Evolutionary conservation across 225 moss, liverwort and hornwort genomes (phyloP).

Genomic region (Sphagnum contortum): DNA sequence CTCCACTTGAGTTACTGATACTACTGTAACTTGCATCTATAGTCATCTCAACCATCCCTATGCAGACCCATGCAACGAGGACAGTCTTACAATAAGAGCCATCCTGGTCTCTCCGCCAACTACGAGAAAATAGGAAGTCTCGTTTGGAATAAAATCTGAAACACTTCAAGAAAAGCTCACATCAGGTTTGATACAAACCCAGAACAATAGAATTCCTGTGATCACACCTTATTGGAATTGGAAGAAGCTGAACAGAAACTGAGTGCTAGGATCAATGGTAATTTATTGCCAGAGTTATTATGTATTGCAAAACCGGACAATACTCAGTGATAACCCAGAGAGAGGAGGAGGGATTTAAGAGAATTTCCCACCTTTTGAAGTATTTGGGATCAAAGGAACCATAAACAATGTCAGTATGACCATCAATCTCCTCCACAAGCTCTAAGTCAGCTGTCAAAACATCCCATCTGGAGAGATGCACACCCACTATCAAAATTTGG

Average conservation of each 20-base stretch:
- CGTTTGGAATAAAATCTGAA: conserved; percentile 56
- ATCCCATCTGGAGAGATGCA: conserved; percentile 50
- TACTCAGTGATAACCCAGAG: background rate
- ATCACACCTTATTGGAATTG: no score
- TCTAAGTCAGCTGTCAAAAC: conserved; percentile 61
- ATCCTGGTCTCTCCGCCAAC: conserved; percentile 73
- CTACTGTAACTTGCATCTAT: no score
- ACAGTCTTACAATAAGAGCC: conserved; percentile 68
- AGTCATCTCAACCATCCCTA: background rate
- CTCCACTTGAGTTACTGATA: no score
- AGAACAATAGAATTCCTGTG: no score
- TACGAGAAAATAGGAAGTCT: conserved; percentile 64
- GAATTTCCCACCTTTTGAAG: conserved; percentile 31
- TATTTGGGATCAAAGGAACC: conserved; percentile 68
- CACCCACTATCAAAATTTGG: conserved; percentile 2
- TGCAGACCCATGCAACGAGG: background rate
- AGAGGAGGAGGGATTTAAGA: background rate
- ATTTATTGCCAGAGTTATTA: no score
- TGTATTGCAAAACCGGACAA: no score
- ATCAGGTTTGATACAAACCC: no score
- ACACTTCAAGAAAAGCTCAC: background rate
- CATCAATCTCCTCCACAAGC: conserved; percentile 63
- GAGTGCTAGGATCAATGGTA: no score
- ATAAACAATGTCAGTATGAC: conserved; percentile 68
- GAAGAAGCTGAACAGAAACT: no score